Conservation (phyloP, 371 early-diverging fungal species). For the Nematocida sp. region DNA sequence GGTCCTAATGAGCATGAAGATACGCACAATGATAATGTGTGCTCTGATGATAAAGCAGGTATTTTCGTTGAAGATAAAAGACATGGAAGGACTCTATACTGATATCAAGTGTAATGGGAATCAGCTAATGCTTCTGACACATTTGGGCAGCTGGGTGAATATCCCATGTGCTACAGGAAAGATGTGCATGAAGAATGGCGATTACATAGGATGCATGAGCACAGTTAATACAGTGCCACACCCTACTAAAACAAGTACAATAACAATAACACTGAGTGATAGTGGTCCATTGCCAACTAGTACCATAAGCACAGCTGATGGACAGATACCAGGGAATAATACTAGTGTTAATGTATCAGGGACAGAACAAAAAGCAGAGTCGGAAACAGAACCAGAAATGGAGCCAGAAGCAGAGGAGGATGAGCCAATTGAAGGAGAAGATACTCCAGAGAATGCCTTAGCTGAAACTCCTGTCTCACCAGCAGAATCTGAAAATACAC, state of each 20-base stretch:
- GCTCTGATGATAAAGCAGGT: no score
- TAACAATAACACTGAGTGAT: slow-evolving; percentile 18
- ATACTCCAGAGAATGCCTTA: no score
- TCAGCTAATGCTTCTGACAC: neutral
- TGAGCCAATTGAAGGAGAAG: neutral
- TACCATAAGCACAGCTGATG: neutral
- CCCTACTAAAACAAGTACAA: slow-evolving; percentile 8
- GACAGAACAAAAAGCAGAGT: neutral
- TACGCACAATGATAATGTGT: no score
- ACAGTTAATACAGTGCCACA: no score
- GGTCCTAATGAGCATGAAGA: no score
- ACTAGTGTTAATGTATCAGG: neutral
- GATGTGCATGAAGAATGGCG: neutral
- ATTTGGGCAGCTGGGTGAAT: neutral
- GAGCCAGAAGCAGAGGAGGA: neutral
- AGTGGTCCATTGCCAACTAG: neutral
- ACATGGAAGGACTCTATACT: neutral
- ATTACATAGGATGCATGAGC: neutral
- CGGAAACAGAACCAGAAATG: neutral
- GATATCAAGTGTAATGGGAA: slow-evolving; percentile 7
- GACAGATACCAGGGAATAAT: neutral
- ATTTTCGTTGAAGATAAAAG: no score
- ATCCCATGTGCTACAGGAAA: neutral
- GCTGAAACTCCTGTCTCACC: no score
- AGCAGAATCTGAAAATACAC: no score